Base-by-base conservation (phyloP, 177 flowering plant genomes). In the Vitis hybrid region DNA sequence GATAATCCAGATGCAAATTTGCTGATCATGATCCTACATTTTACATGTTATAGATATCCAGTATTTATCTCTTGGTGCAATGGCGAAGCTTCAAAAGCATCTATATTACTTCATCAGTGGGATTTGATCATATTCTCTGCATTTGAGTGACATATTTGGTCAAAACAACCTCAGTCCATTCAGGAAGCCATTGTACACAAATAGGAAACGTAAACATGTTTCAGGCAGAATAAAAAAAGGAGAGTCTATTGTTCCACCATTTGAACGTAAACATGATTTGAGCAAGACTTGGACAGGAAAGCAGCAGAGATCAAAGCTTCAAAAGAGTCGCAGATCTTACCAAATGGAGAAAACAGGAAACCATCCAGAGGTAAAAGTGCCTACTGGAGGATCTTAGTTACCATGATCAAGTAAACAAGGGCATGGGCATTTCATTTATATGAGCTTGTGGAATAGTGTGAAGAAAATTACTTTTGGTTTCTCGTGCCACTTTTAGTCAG, bases 231-330 rank as follows among this genome's bases (percentile, higher is more conserved):
- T 17, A 6, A 54, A 54, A 15, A 15, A 3, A 27, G 30, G 30
- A 27, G 30, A 54, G 56, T 54, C 17, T 17, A 54, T 54, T 6
- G 17, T 54, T 54, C 0, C 46, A 40, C 46, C 46, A 40, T 40
- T 40, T 6, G 46, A 40, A 40, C 46, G 0, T 40, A 40, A 40
- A 40, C 46, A 40, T 40, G 46, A 40, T 54, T 14, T 57, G 60
- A 18, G 60, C 6, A 17, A 24, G 21, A 57, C 18, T 57, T 17
- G 27, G 2, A 11, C 60, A 57, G 11, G 11, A 18, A 57, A 9
- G 27, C 60, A 57, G 60, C 60, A 18, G 60, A 57, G 60, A 18
- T 57, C 21, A 17, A 57, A 24, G 60, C 21, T 57, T 57, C 27
- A 57, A 57, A 18, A 57, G 27, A 14, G 27, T 57, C 11, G 11